phyloP scores from a whole-genome alignment of 1,139 yeast genomes.

The Magnusiomyces suaveolens region DNA sequence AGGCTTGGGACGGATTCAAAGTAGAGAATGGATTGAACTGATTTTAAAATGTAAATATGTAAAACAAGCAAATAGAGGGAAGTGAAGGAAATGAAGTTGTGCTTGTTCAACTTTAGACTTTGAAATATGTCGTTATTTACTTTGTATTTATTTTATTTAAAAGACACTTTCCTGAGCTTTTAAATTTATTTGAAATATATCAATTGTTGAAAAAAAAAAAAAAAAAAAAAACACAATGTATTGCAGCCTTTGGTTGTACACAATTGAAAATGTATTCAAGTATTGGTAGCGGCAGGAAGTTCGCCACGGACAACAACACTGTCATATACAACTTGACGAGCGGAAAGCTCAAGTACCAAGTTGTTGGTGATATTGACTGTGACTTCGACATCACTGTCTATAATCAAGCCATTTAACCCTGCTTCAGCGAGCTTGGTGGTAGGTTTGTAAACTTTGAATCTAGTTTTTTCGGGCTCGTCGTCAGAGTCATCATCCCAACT shows the following conservation, averaged over 20 bases:
- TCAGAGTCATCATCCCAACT: conserved; percentile 47
- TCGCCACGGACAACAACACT: conserved; percentile 31
- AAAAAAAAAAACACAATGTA: no score
- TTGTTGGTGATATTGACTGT: conserved; percentile 77
- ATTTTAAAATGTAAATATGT: neutral
- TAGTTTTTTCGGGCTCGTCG: conserved; percentile 68
- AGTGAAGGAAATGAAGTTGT: no score
- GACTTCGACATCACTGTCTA: conserved; percentile 64
- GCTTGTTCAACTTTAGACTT: no score
- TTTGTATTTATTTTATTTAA: no score
- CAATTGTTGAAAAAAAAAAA: no score
- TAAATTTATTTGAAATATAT: no score
- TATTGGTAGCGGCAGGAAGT: conserved; percentile 18
- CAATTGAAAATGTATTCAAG: conserved; percentile 6
- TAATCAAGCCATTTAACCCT: conserved; percentile 61
- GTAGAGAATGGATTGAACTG: conserved; percentile 40
- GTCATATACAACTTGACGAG: conserved; percentile 71
- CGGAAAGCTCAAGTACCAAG: conserved; percentile 72
- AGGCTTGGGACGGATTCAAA: conserved; percentile 87
- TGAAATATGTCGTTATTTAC: no score
- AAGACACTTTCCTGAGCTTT: no score
- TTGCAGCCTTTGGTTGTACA: no score
- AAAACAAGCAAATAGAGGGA: neutral
- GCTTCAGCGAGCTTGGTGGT: conserved; percentile 72
- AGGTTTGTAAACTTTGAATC: conserved; percentile 64